These are phyloP conservation scores for Backusella macrospora DNA, from an alignment of 192 early-diverging fungal species.

Conservation along the genomic window DNA sequence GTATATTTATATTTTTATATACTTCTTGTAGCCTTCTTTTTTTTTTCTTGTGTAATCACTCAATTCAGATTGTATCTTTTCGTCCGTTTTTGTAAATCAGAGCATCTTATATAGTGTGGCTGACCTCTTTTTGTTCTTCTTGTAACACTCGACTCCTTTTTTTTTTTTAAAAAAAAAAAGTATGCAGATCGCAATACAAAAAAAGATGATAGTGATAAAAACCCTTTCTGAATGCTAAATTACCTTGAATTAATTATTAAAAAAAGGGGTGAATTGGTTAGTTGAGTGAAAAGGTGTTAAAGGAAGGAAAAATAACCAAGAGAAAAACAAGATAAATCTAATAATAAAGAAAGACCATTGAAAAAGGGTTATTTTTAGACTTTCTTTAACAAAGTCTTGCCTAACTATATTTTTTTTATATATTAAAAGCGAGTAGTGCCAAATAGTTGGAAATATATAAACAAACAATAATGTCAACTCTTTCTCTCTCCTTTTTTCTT, in stretches of 20 bases:
- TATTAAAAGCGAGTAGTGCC: constrained; percentile 6
- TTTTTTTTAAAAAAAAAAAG: not conserved
- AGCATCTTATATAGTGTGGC: constrained; percentile 7
- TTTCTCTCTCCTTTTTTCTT: not conserved
- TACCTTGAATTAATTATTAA: constrained; percentile 11
- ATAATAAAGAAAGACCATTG: not conserved
- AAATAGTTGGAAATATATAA: not conserved
- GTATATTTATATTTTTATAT: not conserved
- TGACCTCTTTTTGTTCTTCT: not conserved
- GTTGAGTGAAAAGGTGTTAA: not conserved
- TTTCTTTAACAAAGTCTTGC: not conserved
- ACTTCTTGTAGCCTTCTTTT: no score
- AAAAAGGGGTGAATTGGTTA: constrained; percentile 5
- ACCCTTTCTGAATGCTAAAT: constrained; percentile 13
- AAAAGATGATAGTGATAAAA: not conserved
- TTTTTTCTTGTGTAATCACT: not conserved
- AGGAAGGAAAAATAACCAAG: constrained; percentile 6
- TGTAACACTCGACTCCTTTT: constrained; percentile 7
- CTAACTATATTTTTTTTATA: not conserved
- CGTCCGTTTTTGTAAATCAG: not conserved
- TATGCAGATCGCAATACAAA: constrained; percentile 9
- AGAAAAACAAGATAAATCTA: not conserved
- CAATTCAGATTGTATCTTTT: not conserved
- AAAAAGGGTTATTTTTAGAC: constrained; percentile 1
- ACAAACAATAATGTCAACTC: constrained; percentile 12